Evolutionary conservation across 2,329 filamentous ascomycete species (phyloP), one percentile per base, ranked within the genome.

Genomic region (Cordyceps fumosorosea): DNA sequence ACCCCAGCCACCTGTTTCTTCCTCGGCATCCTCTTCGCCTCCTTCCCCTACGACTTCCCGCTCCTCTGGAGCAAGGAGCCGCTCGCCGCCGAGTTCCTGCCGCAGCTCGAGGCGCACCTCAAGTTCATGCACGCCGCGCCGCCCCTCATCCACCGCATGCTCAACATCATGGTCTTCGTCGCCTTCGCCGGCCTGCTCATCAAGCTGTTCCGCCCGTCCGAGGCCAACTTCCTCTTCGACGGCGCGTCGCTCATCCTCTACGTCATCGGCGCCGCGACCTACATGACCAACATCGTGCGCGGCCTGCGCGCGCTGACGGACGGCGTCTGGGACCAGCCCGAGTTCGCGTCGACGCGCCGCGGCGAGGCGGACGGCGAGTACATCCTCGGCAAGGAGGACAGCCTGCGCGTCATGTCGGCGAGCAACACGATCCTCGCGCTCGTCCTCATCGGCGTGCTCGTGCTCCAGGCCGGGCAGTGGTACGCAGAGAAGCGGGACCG

Each of bases 391-490:
- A 80, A 93, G 29, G 92, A 97, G 77, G 95, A 99, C 74, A 93
- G 87, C 70, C 78, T 99, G 69, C 89, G 91, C 79, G 93, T 99
- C 18, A 80, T 98, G 69, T 87, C 92, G 37, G 95, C 95, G 8
- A 96, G 91, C 75, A 96, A 99, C 77, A 98, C 95, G 3, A 99
- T 99, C 72, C 77, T 98, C 62, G 95, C 93, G 42, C 83, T 99
- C 51, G 91, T 99, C 34, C 78, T 99, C 59, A 88, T 98, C 3
- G 95, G 95, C 5, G 90, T 99, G 11, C 74, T 99, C 66, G 90
- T 97, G 40, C 78, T 99, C 71, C 95, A 99, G 84, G 91, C 91
- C 22, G 95, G 95, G 12, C 91, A 98, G 82, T 98, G 93, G 95
- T 99, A 99, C 78, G 95, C 95, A 29, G 93, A 98, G 83, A 84